phyloP scores from a whole-genome alignment of 495 filamentous ascomycete species.

The Penicillium desertorum region DNA sequence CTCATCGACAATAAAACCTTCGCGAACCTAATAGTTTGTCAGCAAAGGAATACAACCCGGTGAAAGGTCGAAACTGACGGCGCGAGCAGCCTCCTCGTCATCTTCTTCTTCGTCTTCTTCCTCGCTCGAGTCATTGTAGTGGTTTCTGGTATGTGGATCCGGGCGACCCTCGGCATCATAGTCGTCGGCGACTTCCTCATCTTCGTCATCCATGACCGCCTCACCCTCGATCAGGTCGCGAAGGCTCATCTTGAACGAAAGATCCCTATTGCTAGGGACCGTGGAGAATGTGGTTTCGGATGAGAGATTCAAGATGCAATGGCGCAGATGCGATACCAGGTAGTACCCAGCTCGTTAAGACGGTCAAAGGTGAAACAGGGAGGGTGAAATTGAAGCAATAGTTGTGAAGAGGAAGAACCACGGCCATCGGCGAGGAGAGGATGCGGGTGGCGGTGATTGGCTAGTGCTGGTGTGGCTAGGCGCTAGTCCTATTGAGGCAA shows the following conservation, averaged over 20 bases:
- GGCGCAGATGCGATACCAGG: slow-evolving; percentile 17
- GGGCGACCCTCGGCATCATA: slow-evolving; percentile 60
- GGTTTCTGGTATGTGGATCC: slow-evolving; percentile 43
- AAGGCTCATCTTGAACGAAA: slow-evolving; percentile 61
- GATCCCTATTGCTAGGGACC: slow-evolving; percentile 23
- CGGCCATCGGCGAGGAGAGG: slow-evolving; percentile 21
- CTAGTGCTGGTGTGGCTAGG: slow-evolving; percentile 14
- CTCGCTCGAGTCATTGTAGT: slow-evolving; percentile 80
- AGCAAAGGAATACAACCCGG: slow-evolving; percentile 1
- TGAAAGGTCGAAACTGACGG: slow-evolving; percentile 35
- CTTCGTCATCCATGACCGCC: slow-evolving; percentile 82
- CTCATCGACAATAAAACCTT: slow-evolving; percentile 96
- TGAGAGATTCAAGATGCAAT: slow-evolving; percentile 6
- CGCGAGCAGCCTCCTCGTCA: slow-evolving; percentile 71
- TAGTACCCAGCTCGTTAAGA: slow-evolving; percentile 16
- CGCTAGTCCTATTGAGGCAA: not conserved
- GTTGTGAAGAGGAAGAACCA: slow-evolving; percentile 16
- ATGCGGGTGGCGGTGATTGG: slow-evolving; percentile 31
- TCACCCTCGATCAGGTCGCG: slow-evolving; percentile 78
- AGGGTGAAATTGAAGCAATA: slow-evolving; percentile 18
- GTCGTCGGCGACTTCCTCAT: slow-evolving; percentile 83
- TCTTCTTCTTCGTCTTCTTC: slow-evolving; percentile 98
- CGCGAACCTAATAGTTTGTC: slow-evolving; percentile 60
- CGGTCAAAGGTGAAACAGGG: slow-evolving; percentile 5
- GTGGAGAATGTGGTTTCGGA: slow-evolving; percentile 6